These are phyloP conservation scores for Agastache rugosa DNA, from an alignment of 257 asterid species.

Conservation along the genomic window DNA sequence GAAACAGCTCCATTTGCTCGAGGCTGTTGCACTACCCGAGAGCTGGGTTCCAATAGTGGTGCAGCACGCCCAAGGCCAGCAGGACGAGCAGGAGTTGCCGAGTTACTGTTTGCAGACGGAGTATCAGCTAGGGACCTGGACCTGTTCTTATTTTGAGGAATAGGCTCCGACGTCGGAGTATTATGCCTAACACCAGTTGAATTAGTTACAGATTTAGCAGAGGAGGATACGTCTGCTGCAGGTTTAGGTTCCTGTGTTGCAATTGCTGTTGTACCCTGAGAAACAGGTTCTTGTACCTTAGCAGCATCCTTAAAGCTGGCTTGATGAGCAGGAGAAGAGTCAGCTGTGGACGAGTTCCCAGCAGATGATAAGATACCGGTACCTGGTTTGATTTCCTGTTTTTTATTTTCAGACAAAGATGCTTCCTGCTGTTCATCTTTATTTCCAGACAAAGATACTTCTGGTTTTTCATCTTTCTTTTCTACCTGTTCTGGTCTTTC, in stretches of 20 bases:
- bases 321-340: conserved; percentile 29
- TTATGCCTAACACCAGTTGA: conserved; percentile 48
- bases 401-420: conserved; percentile 37
- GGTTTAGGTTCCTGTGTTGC: conserved; percentile 43
- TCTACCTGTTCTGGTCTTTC: conserved; percentile 46
- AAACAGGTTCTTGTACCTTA: conserved; percentile 43
- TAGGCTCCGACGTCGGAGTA: conserved; percentile 36
- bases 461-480: conserved; percentile 40
- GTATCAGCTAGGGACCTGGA: conserved; percentile 33
- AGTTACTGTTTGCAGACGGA: conserved; percentile 41
- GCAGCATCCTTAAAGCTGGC: conserved; percentile 24
- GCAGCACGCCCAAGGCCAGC: conserved; percentile 97
- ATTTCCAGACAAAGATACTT: conserved; percentile 38
- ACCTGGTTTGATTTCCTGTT: conserved; percentile 41
- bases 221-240: conserved; percentile 47
- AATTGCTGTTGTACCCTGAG: conserved; percentile 31
- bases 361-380: conserved; percentile 36
- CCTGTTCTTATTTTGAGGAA: conserved; percentile 43
- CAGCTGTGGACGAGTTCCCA: conserved; percentile 40
- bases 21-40: conserved; percentile 78
- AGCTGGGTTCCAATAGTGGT: conserved; percentile 71
- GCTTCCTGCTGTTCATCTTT: conserved; percentile 40
- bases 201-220: conserved; percentile 43
- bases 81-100: conserved; percentile 63
- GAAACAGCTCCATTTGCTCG: conserved; percentile 81